These are phyloP conservation scores for Penicillium egyptiacum DNA, from an alignment of 495 filamentous ascomycete genomes.

Conservation along the genomic window DNA sequence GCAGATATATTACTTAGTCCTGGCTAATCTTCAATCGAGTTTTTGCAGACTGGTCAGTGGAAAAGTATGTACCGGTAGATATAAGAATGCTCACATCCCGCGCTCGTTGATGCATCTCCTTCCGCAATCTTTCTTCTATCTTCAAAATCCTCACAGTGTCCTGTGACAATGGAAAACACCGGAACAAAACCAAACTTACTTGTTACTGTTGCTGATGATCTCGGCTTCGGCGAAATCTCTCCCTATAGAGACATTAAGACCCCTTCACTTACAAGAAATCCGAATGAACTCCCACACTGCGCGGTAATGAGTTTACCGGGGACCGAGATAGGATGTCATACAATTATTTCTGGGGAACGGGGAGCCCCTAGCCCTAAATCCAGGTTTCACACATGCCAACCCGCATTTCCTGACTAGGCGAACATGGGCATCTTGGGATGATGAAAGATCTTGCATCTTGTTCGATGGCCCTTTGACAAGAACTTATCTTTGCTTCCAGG, in stretches of 20 bases:
- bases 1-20: background rate
- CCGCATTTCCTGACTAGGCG: background rate
- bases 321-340: constrained; percentile 50
- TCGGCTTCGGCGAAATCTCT: constrained; percentile 34
- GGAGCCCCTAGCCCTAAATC: background rate
- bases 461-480: constrained; percentile 19
- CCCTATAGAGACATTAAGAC: constrained; percentile 37
- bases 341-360: constrained; percentile 57
- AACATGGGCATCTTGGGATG: constrained; percentile 16
- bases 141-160: background rate
- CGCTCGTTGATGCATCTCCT: background rate
- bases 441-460: constrained; percentile 4
- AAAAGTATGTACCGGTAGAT: background rate
- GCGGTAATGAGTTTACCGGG: constrained; percentile 51
- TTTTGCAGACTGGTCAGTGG: background rate
- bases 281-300: constrained; percentile 34
- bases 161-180: background rate
- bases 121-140: background rate
- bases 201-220: constrained; percentile 36
- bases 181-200: constrained; percentile 29
- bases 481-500: constrained; percentile 37
- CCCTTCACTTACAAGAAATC: constrained; percentile 25
- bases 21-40: background rate
- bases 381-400: background rate
- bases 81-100: background rate